phyloP scores from a whole-genome alignment of 371 early-diverging fungal species.

The Lichtheimia corymbifera region DNA sequence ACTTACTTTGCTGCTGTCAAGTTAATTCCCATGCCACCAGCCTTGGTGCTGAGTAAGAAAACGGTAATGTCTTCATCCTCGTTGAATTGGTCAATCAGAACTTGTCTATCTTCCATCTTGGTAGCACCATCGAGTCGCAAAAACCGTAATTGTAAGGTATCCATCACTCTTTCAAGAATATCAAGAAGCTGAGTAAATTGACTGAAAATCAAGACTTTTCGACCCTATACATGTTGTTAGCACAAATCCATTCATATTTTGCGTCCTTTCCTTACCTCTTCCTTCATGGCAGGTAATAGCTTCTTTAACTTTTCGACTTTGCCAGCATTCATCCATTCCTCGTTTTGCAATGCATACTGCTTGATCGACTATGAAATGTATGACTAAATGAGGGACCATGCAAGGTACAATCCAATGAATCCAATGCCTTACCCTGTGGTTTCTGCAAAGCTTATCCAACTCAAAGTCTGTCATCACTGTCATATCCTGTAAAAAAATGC shows the following conservation, averaged over 20 bases:
- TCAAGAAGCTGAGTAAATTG: constrained; percentile 81
- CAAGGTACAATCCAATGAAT: neutral
- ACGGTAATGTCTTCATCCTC: constrained; percentile 60
- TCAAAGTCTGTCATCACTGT: constrained; percentile 85
- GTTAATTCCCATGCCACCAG: constrained; percentile 92
- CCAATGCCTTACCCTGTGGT: constrained; percentile 49
- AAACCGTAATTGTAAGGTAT: constrained; percentile 49
- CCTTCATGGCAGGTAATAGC: constrained; percentile 59
- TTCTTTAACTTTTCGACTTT: constrained; percentile 67
- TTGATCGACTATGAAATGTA: constrained; percentile 37
- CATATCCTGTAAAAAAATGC: constrained; percentile 62
- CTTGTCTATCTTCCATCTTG: constrained; percentile 70
- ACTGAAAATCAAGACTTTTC: constrained; percentile 77
- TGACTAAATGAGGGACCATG: no score
- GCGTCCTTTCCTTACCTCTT: constrained; percentile 31
- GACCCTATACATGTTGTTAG: constrained; percentile 34
- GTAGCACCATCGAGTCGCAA: constrained; percentile 69
- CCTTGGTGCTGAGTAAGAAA: constrained; percentile 90
- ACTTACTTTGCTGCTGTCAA: constrained; percentile 82
- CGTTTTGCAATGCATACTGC: constrained; percentile 53
- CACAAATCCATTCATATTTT: neutral
- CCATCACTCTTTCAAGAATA: constrained; percentile 55
- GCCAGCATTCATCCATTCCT: constrained; percentile 78
- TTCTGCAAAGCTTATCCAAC: constrained; percentile 68
- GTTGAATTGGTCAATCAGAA: constrained; percentile 80